Base-by-base conservation (phyloP, 2,329 filamentous ascomycete genomes). In the Emericellopsis atlantica region DNA sequence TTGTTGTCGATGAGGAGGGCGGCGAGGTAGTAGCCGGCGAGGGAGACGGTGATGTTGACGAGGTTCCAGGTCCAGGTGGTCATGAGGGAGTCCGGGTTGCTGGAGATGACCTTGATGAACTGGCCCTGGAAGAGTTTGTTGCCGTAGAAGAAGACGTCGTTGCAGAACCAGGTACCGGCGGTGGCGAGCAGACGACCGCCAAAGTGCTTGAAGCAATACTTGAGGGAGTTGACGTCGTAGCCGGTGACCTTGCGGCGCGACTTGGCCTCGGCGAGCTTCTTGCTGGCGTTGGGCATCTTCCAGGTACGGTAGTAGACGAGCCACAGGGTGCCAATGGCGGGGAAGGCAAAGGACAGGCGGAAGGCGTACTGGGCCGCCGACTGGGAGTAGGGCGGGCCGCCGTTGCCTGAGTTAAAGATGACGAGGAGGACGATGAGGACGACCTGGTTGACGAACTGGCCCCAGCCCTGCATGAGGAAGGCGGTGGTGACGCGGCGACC, bases 391-490 rank as follows among this genome's bases (percentile, higher is more conserved):
- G 88, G 87, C 18, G 84, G 77, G 42, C 78, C 73, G 38, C 84
- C 83, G 40, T 53, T 49, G 42, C 84, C 84, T 54, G 81, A 79
- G 71, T 94, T 87, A 75, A 95, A 92, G 64, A 90, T 84, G 51
- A 93, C 71, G 44, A 95, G 76, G 39, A 93, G 70, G 41, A 95
- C 59, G 54, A 96, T 95, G 47, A 96, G 74, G 43, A 94, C 65
- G 51, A 84, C 81, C 65, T 95, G 90, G 75, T 96, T 96, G 69
- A 85, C 70, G 59, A 95, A 85, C 62, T 96, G 90, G 49, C 90
- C 90, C 90, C 90, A 96, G 41, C 90, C 90, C 64, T 96, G 90
- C 90, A 96, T 95, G 64, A 96, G 64, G 69, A 96, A 96, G 44
- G 90, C 89, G 60, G 83, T 87, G 49, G 88, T 95, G 58, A 95